Conservation (phyloP, 306 rosid genomes). For the Cajanus cajan region DNA sequence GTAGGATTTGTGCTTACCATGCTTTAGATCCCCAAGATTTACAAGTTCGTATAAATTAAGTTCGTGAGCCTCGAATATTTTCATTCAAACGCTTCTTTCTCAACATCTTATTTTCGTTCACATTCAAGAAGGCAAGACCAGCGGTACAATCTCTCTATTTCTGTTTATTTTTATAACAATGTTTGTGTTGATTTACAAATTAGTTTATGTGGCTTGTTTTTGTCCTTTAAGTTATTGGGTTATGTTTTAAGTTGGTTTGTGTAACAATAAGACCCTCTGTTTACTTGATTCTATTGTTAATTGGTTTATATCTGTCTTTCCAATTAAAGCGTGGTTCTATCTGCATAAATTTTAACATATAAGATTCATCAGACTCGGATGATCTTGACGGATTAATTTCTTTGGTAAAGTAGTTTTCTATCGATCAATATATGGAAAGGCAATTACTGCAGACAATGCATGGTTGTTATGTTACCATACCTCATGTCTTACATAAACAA, state of each 20-base stretch:
- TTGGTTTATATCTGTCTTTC: not conserved
- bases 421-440: not conserved
- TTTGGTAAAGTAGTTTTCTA: not conserved
- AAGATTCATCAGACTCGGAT: not conserved
- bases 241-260: not conserved
- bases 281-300: not conserved
- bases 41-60: not conserved
- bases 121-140: slow-evolving; percentile 4
- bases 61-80: not conserved
- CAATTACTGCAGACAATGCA: not conserved
- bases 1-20: not conserved
- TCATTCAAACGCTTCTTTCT: slow-evolving; percentile 4
- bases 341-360: not conserved
- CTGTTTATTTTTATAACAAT: not conserved
- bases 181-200: not conserved
- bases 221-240: not conserved
- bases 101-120: not conserved
- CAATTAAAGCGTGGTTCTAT: not conserved
- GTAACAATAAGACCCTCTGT: not conserved
- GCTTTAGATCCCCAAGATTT: not conserved
- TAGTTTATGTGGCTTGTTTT: not conserved
- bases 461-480: not conserved
- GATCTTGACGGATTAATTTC: not conserved
- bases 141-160: not conserved
- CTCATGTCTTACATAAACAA: not conserved